Conservation (phyloP, 2,329 filamentous ascomycete species). For the Diaporthe nobilis region DNA sequence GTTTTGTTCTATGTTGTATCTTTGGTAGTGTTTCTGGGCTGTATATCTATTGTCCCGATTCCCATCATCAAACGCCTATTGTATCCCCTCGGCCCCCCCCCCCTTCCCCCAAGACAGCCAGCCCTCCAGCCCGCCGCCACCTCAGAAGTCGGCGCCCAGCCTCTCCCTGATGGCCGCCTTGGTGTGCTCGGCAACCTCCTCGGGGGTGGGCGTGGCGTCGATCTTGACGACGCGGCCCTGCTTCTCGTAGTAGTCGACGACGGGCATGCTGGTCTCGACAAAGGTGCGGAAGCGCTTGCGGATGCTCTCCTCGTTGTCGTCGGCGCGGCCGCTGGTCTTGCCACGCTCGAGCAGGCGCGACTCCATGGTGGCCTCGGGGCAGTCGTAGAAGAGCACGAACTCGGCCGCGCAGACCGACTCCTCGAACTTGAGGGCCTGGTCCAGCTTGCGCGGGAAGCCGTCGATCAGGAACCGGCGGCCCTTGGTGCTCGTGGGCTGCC, state of each 20-base stretch:
- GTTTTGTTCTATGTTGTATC: conserved; percentile 33
- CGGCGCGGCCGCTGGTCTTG: conserved; percentile 90
- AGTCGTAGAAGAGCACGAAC: conserved; percentile 95
- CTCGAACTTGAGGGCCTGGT: conserved; percentile 96
- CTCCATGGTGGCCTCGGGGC: conserved; percentile 91
- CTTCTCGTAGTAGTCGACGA: conserved; percentile 86
- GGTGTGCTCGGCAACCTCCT: conserved; percentile 71
- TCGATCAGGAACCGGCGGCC: conserved; percentile 82
- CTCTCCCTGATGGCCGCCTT: conserved; percentile 63
- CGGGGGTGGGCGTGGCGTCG: conserved; percentile 76
- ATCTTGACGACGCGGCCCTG: conserved; percentile 86
- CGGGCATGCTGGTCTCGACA: conserved; percentile 96
- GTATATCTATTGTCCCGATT: conserved; percentile 12
- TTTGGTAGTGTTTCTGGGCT: not conserved
- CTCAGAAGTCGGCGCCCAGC: conserved; percentile 61
- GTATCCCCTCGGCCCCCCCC: not conserved
- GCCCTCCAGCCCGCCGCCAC: not conserved
- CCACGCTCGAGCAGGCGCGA: conserved; percentile 86
- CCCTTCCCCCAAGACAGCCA: not conserved
- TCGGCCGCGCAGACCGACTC: conserved; percentile 85
- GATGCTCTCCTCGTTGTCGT: conserved; percentile 96
- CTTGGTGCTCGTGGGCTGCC: conserved; percentile 52
- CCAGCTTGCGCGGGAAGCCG: conserved; percentile 96
- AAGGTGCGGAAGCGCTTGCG: conserved; percentile 97
- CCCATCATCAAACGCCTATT: conserved; percentile 9